Percentiles rank a stretch among this genome's conserved stretches.
Evolutionary conservation across 2,329 filamentous ascomycete species (phyloP).

Genomic region (Bipolaris sorokiniana): DNA sequence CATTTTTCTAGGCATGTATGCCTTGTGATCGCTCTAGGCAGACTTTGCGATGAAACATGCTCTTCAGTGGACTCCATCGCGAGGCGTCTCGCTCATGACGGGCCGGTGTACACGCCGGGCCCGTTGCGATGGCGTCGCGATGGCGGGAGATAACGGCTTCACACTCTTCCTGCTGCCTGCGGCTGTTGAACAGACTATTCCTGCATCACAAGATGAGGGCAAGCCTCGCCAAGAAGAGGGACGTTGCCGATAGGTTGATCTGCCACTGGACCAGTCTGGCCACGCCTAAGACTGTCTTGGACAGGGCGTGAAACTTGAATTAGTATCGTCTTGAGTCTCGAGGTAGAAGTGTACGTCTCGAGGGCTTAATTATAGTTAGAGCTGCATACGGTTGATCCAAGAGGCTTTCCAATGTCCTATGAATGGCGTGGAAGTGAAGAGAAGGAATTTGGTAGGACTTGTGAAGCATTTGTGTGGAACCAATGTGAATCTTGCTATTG

Average conservation of each 20-base stretch:
- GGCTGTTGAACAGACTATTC: conserved; percentile 36
- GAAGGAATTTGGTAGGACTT: conserved; percentile 7
- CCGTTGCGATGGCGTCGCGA: conserved; percentile 9
- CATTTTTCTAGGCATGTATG: conserved; percentile 25
- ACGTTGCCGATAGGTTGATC: conserved; percentile 20
- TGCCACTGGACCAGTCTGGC: conserved; percentile 18
- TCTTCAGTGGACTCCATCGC: not conserved
- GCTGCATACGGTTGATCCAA: conserved; percentile 23
- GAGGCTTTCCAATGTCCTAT: conserved; percentile 18
- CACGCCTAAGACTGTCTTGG: conserved; percentile 12
- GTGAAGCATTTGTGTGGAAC: conserved; percentile 3
- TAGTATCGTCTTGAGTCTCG: conserved; percentile 24
- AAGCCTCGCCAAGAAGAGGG: conserved; percentile 37
- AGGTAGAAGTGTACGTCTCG: conserved; percentile 3
- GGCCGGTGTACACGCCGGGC: not conserved
- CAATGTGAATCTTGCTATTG: not conserved
- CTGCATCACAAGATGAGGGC: conserved; percentile 29
- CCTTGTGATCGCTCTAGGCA: conserved; percentile 30
- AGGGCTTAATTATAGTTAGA: conserved; percentile 27
- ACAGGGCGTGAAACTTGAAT: conserved; percentile 20
- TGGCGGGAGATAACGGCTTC: conserved; percentile 26
- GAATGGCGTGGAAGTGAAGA: conserved; percentile 13
- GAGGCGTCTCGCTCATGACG: not conserved
- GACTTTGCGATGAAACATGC: conserved; percentile 27
- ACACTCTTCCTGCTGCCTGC: conserved; percentile 18